Base-by-base conservation (phyloP, 371 early-diverging fungal genomes). In the Fennellomyces sp. region DNA sequence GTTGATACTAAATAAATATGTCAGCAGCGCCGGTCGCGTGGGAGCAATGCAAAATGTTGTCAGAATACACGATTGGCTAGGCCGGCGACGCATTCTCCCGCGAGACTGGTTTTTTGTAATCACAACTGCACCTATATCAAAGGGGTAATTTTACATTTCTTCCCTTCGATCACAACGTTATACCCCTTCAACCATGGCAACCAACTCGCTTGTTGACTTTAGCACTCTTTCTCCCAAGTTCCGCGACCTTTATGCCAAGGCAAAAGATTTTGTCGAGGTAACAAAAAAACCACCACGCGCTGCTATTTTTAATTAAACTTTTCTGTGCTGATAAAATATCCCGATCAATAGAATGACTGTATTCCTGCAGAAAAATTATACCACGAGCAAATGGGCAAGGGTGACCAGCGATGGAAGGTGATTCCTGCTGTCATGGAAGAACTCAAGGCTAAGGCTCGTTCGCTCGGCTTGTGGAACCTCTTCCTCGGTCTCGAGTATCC, bases 401-500 rank as follows among this genome's bases (percentile, higher is more conserved):
- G 90, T 21, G 90, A 85, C 19, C 70, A 89, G 50, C 86, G 95
- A 47, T 94, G 91, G 91, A 88, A 87, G 81, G 91, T 93, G 69
- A 76, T 89, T 35, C 97, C 97, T 26, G 82, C 89, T 28, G 81
- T 96, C 28, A 81, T 97, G 68, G 96, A 95, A 71, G 80, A 87
- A 41, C 89, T 98, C 53, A 96, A 96, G 80, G 68, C 73, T 35
- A 93, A 93, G 66, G 98, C 98, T 0, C 82, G 85, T 63, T 73
- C 80, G 15, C 85, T 96, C 19, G 98, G 97, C 8, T 87, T 98
- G 15, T 98, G 98, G 98, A 98, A 98, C 80, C 71, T 97, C 59
- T 97, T 94, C 80, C 74, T 96, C 61, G 84, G 89, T 26, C 83
- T 82, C 60, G 85, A 88, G 42, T 90, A 91, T 13, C 88, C 90